phyloP scores from a whole-genome alignment of 345 rosid species.

The Adansonia digitata region DNA sequence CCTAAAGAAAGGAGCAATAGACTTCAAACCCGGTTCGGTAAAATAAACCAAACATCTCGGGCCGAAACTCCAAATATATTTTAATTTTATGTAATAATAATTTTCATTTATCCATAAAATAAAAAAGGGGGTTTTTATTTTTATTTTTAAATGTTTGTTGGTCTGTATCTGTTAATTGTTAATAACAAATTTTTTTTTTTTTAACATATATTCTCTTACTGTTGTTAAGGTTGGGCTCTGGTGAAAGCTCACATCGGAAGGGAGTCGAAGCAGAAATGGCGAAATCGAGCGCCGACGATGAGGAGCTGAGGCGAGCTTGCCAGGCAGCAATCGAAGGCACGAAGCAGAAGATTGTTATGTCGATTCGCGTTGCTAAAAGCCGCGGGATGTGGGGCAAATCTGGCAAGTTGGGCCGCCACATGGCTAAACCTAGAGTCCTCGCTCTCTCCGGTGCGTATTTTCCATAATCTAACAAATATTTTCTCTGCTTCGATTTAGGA shows the following conservation, averaged over 20 bases:
- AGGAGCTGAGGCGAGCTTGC: slow-evolving; percentile 88
- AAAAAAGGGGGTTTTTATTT: no score
- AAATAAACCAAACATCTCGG: no score
- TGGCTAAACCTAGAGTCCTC: slow-evolving; percentile 96
- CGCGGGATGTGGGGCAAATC: slow-evolving; percentile 94
- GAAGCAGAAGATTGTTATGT: slow-evolving; percentile 73
- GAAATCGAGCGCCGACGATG: slow-evolving; percentile 96
- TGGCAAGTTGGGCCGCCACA: slow-evolving; percentile 80
- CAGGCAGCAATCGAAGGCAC: slow-evolving; percentile 90
- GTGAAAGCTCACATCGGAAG: slow-evolving; percentile 9
- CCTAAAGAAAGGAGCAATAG: neutral
- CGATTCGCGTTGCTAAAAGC: slow-evolving; percentile 94
- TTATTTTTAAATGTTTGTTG: neutral
- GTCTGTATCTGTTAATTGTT: slow-evolving; percentile 15
- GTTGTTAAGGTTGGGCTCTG: neutral
- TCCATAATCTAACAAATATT: neutral
- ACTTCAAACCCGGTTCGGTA: neutral
- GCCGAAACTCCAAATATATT: no score
- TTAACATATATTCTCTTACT: neutral
- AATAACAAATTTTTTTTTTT: neutral
- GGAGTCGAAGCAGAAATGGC: slow-evolving; percentile 50
- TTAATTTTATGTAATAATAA: no score
- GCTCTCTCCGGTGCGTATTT: slow-evolving; percentile 62
- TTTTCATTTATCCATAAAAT: no score
- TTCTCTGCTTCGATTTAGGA: neutral